Conservation (phyloP, 805 yeast genomes). For the Candida caryicola region DNA sequence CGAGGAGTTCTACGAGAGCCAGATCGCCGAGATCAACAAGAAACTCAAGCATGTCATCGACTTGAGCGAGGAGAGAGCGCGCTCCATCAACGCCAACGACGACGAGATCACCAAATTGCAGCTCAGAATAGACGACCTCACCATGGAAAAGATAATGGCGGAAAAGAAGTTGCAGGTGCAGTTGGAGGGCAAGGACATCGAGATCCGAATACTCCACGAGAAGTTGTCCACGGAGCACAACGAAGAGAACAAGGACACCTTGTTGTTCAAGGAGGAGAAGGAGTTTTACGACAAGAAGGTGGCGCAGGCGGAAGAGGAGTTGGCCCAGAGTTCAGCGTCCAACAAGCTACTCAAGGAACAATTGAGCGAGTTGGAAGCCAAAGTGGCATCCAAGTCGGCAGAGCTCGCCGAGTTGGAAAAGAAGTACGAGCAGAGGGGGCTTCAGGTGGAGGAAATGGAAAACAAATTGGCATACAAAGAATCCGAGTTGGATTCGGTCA, state of each 20-base stretch:
- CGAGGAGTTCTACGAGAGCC: slow-evolving; percentile 46
- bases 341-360: background rate
- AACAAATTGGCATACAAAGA: slow-evolving; percentile 8
- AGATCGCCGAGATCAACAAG: slow-evolving; percentile 35
- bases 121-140: slow-evolving; percentile 11
- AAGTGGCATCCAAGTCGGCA: background rate
- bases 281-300: slow-evolving; percentile 11
- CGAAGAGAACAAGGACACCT: slow-evolving; percentile 1
- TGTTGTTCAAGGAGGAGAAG: slow-evolving; percentile 2
- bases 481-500: slow-evolving; percentile 10
- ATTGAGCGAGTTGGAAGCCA: background rate
- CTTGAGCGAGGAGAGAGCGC: background rate
- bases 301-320: slow-evolving; percentile 7
- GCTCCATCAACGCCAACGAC: slow-evolving; percentile 2
- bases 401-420: background rate
- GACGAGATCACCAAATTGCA: slow-evolving; percentile 10
- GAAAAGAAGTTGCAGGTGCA: slow-evolving; percentile 15
- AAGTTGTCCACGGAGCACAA: slow-evolving; percentile 4
- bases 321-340: slow-evolving; percentile 4
- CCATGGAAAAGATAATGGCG: slow-evolving; percentile 11
- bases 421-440: slow-evolving; percentile 5
- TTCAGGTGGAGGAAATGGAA: slow-evolving; percentile 11
- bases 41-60: slow-evolving; percentile 2
- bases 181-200: slow-evolving; percentile 11
- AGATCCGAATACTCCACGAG: slow-evolving; percentile 10